Evolutionary conservation across 2,329 filamentous ascomycete species (phyloP).

Genomic region (Zymoseptoria brevis): DNA sequence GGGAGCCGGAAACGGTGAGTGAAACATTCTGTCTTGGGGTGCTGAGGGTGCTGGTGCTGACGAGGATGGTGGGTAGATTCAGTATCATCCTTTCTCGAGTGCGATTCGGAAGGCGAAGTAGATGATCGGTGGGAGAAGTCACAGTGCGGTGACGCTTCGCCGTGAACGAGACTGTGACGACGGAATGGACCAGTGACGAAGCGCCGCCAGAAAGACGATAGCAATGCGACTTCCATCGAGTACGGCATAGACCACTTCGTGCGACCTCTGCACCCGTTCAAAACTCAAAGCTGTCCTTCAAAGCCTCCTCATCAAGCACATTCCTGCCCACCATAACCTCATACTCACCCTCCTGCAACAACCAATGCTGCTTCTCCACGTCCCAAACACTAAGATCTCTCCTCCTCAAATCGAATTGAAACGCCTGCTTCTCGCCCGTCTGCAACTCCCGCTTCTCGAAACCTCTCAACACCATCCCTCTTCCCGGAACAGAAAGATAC

Average conservation of each 20-base stretch:
- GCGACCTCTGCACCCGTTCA: not conserved
- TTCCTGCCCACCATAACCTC: conserved; percentile 1
- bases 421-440: conserved; percentile 7
- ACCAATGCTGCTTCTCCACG: conserved; percentile 63
- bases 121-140: not conserved
- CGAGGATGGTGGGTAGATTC: not conserved
- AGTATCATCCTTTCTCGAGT: not conserved
- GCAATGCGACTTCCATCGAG: too few relatives aligned
- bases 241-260: too few relatives aligned
- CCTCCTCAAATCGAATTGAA: conserved; percentile 2
- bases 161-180: not conserved
- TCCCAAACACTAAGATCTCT: conserved; percentile 31
- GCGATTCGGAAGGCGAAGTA: not conserved
- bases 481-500: conserved; percentile 26
- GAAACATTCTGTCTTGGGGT: not conserved
- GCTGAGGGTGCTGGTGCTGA: not conserved
- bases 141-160: not conserved
- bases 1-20: conserved; percentile 53
- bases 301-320: conserved; percentile 1
- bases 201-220: not conserved
- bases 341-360: conserved; percentile 11
- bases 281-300: not conserved
- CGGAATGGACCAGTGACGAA: not conserved
- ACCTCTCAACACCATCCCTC: conserved; percentile 9
- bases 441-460: conserved; percentile 32